Evolutionary conservation across 1,284 basidiomycete species (phyloP).

Genomic region (Ganoderma meredithae): DNA sequence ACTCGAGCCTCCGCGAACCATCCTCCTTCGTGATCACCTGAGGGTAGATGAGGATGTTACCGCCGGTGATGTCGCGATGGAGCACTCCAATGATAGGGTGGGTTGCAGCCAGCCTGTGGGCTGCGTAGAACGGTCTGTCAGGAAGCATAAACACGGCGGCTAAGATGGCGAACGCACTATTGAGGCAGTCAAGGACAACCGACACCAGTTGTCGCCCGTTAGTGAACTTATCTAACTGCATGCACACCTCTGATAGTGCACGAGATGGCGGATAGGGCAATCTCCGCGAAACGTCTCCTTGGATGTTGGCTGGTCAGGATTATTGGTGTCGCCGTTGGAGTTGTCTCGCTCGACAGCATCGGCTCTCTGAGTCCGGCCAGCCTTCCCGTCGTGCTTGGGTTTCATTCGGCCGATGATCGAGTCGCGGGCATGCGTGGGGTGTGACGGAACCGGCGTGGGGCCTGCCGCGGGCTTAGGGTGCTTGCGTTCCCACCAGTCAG

Average conservation of each 20-base stretch:
- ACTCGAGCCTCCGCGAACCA: not conserved
- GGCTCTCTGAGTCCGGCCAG: too few relatives aligned
- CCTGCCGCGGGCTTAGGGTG: not conserved
- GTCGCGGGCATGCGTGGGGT: not conserved
- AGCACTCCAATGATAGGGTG: not conserved
- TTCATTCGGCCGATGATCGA: not conserved
- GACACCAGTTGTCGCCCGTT: slow-evolving; percentile 4
- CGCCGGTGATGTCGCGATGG: slow-evolving; percentile 1
- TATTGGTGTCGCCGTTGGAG: not conserved
- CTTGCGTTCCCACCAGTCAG: not conserved
- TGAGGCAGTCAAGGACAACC: slow-evolving; percentile 8
- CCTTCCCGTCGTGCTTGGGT: not conserved
- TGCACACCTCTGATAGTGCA: slow-evolving; percentile 9
- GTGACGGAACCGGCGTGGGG: not conserved
- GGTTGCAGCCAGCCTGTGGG: not conserved
- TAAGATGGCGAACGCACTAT: not conserved
- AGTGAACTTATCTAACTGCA: not conserved
- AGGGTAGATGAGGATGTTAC: slow-evolving; percentile 9
- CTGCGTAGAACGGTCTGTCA: not conserved
- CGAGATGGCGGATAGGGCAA: not conserved
- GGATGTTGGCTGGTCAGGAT: not conserved
- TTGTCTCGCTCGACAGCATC: not conserved
- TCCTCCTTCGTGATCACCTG: not conserved
- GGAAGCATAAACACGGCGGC: not conserved
- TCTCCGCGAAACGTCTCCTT: not conserved